Base-by-base conservation (phyloP, 208 protist species). In the Crithidia acanthocephali region DNA sequence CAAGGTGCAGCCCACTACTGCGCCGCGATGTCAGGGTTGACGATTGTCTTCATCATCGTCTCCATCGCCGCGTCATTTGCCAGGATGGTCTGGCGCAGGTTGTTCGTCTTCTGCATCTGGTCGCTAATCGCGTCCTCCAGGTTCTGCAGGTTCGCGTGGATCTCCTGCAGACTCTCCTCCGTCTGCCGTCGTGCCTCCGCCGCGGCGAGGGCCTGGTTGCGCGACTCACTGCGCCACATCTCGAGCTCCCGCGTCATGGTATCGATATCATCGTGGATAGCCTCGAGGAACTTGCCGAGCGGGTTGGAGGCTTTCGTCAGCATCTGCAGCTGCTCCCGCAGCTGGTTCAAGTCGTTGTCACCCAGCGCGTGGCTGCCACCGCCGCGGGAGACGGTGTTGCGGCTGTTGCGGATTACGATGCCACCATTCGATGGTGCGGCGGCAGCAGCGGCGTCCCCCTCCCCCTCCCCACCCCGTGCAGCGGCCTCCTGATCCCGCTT, bases 301-400 rank as follows among this genome's bases (percentile, higher is more conserved):
- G 92, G 92, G 74, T 93, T 97, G 2, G 92, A 94, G 20, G 92
- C 92, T 68, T 97, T 97, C 33, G 89, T 97, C 22, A 97, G 80
- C 33, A 95, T 75, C 73, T 97, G 92, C 58, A 97, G 73, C 80
- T 95, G 89, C 76, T 95, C 89, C 5, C 92, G 85, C 32, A 97
- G 85, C 57, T 88, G 87, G 56, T 74, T 86, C 15, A 97, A 73
- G 52, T 97, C 92, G 30, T 63, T 76, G 58, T 95, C 92, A 4
- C 83, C 83, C 52, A 95, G 84, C 1, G 72, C 71, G n/a, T 74
- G 47, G 25, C 80, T 56, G 30, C 62, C 80, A 6, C 57, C 72
- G 16, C 72, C 70, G 32, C 74, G 74, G 6, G 72, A 72, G n/a
- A 71, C 66, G 13, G 68, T 74, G 40, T 69, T 70, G 32, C 79